A percentile compares a stretch with the other conserved stretches of the same genome.
These are phyloP conservation scores for Neurospora sp. DNA, from an alignment of 495 filamentous ascomycete species.

Conservation along the genomic window DNA sequence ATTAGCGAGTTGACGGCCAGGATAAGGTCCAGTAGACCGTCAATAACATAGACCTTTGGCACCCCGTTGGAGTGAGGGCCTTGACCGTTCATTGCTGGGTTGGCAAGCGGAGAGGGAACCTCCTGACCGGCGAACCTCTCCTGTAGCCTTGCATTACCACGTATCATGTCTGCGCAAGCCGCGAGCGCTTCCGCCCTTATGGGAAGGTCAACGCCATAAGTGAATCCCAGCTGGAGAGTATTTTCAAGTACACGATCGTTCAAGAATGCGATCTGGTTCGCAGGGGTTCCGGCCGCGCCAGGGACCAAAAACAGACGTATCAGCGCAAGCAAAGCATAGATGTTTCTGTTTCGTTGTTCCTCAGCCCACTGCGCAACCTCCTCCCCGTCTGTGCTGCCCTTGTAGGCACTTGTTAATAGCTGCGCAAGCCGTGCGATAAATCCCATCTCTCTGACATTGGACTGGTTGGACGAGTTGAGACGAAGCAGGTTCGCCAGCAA, in stretches of 20 bases:
- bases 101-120: constrained; percentile 47
- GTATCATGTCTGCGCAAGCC: constrained; percentile 82
- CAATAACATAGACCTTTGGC: constrained; percentile 75
- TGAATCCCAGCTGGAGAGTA: constrained; percentile 76
- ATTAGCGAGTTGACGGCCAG: constrained; percentile 56
- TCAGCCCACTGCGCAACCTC: constrained; percentile 62
- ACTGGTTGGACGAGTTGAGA: constrained; percentile 85
- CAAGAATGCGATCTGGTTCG: constrained; percentile 81
- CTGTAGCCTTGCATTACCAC: constrained; percentile 69
- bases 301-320: constrained; percentile 74
- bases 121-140: constrained; percentile 80
- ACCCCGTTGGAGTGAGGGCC: constrained; percentile 35
- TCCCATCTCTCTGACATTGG: constrained; percentile 84
- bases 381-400: constrained; percentile 45
- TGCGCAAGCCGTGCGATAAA: constrained; percentile 64
- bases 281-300: constrained; percentile 66
- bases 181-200: constrained; percentile 78
- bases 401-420: constrained; percentile 55
- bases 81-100: constrained; percentile 29
- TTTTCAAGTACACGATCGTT: constrained; percentile 64
- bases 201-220: constrained; percentile 56
- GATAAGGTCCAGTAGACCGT: constrained; percentile 80
- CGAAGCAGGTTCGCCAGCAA: constrained; percentile 84
- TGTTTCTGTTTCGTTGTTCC: constrained; percentile 76
- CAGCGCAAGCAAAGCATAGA: constrained; percentile 81